Percentiles rank a stretch among this genome's conserved stretches.
phyloP scores from a whole-genome alignment of 139 green algal species.

The Coelastrella sp. region DNA sequence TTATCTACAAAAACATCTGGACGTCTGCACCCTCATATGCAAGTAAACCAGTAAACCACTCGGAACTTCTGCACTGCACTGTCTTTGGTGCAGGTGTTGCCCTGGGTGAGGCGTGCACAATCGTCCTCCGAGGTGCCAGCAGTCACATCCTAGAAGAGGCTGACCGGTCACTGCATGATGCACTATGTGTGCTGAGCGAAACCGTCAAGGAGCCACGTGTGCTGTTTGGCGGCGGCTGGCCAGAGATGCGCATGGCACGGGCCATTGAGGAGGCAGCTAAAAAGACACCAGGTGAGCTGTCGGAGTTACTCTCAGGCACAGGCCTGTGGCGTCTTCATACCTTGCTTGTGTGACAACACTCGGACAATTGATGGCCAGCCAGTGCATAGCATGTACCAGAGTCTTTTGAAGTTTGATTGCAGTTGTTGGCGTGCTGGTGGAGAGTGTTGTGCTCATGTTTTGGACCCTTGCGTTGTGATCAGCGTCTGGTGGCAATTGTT shows the following conservation, averaged over 20 bases:
- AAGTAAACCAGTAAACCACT: no score
- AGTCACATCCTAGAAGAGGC: constrained; percentile 98
- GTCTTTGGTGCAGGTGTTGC: constrained; percentile 72
- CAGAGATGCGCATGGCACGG: constrained; percentile 92
- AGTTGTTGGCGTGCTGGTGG: constrained; percentile 70
- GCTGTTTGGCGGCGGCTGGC: constrained; percentile 93
- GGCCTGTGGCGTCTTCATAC: neutral
- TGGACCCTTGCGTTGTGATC: no score
- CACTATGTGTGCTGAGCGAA: constrained; percentile 95
- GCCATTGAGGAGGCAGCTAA: constrained; percentile 90
- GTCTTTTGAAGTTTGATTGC: no score
- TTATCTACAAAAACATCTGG: neutral
- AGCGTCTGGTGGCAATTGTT: no score
- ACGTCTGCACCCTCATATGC: no score
- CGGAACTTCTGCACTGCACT: neutral
- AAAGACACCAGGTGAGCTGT: constrained; percentile 71
- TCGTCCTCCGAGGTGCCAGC: constrained; percentile 95
- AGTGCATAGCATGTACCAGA: no score
- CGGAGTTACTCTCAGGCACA: neutral
- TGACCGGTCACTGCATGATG: constrained; percentile 97
- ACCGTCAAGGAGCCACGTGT: constrained; percentile 83
- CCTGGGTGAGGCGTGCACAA: constrained; percentile 96
- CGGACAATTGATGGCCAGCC: no score
- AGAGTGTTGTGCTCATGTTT: constrained; percentile 76
- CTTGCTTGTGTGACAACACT: neutral